Evolutionary conservation across 2,329 filamentous ascomycete species (phyloP), one percentile per base, ranked within the genome.

Genomic region (Knufia petricola): DNA sequence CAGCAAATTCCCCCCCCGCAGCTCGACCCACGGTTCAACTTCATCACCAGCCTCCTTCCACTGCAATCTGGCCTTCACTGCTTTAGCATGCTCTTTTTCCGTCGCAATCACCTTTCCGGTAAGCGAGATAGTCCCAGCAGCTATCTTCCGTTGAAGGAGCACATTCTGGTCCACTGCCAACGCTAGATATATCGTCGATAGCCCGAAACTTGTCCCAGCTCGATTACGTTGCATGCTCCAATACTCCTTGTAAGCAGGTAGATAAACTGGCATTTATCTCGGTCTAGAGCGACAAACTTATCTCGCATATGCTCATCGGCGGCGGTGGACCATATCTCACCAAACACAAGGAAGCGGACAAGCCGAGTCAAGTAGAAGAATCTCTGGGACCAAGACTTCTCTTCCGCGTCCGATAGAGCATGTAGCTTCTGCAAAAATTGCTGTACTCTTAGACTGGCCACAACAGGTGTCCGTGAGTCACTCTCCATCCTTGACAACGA

Each of bases 171-270:
- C 59, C 3, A 67, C 59, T 7, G 66, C 68, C 12, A 69, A 58
- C 3, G 66, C 67, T 1, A 71, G 60, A 39, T 69, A 70, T 23
- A 70, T 69, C 1, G 68, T 70, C 49, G 63, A 67, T 15, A 70
- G 63, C 13, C 66, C 67, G 50, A 65, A 70, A 50, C 62, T 66
- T 9, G 67, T 70, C 3, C 67, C 68, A 4, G 63, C 65, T 71
- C 67, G 37, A 70, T 59, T 19, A 69, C 53, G 43, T 62, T 60
- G 19, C 51, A 60, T 2, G 67, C 66, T 4, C 60, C 58, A 24
- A 57, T 64, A 19, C 62, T 57, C 4, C 52, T 56, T 30, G 63
- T 52, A 7, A 67, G 45, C 34, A 64, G 62, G 52, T 69, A 69
- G 13, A 64, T 49, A 48, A 68, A 66, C 12, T 63, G 52, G 44